Evolutionary conservation across 495 filamentous ascomycete genomes (phyloP), one percentile per base, ranked within the genome.

Genomic region (Terfezia claveryi): DNA sequence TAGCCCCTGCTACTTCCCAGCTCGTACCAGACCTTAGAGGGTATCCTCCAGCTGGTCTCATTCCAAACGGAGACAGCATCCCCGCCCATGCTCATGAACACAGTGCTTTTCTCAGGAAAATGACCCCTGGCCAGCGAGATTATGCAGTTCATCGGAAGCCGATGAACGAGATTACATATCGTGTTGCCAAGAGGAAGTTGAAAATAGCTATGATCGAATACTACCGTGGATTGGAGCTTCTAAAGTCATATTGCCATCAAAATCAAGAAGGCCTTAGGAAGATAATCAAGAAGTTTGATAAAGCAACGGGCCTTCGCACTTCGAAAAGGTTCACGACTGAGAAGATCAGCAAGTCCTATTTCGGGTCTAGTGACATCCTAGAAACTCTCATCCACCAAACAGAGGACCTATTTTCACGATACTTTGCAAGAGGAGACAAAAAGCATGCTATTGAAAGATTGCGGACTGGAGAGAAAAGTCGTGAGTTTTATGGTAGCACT

Each of bases 261-360:
- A 98, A 98, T 63, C 75, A 83, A 51, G 91, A 85, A 2, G 92
- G 87, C 1, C 95, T 96, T 57, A 82, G 88, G 8, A 98, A 98
- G 66, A 87, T 98, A 64, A 96, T 91, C 68, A 98, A 98, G 69
- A 98, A 98, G 69, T 95, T 87, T 61, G 88, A 98, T 70, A 96
- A 96, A 67, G 76, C 79, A 7, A 76, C 85, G 53, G 78, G 89
- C 58, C 78, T 86, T 51, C 76, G 80, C 27, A 83, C 84, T 2
- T 76, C 81, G 8, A 74, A 81, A 59, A 74, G 82, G 37, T 96
- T 87, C 64, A 88, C 94, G 85, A 80, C 79, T 10, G 91, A 94
- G 58, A 88, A 86, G 63, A 84, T 96, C 54, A 87, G 87, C 70
- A 82, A 82, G 59, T 76, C 87, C 10, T 85, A 81, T 73, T 98